Evolutionary conservation across 2,329 filamentous ascomycete species (phyloP).

Genomic region (Fusarium proliferatum): DNA sequence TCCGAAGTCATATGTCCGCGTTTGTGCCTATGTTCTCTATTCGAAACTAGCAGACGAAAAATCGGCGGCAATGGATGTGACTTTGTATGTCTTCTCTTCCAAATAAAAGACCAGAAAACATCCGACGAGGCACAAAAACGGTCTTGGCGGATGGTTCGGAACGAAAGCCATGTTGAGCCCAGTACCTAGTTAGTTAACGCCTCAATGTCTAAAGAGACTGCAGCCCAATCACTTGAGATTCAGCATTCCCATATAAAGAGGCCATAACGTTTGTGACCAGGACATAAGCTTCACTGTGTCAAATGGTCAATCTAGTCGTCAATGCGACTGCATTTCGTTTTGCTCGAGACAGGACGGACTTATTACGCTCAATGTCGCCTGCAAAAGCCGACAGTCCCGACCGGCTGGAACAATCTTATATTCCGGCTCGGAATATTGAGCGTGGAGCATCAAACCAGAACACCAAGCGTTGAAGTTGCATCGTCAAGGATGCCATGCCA

Average conservation of each 20-base stretch:
- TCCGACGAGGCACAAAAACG: conserved; percentile 16
- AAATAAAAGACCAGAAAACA: background rate
- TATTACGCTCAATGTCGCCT: background rate
- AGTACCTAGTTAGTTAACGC: background rate
- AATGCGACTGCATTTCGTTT: background rate
- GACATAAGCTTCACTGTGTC: background rate
- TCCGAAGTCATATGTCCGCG: background rate
- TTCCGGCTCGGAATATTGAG: background rate
- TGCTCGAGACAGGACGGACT: background rate
- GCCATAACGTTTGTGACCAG: background rate
- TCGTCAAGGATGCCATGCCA: background rate
- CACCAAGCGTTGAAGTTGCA: background rate
- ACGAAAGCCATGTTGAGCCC: conserved; percentile 12
- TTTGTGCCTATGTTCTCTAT: background rate
- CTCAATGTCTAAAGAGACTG: background rate
- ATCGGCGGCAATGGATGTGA: too few species aligned
- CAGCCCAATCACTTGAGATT: background rate
- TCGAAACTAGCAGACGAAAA: background rate
- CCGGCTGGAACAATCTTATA: background rate
- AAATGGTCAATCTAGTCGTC: conserved; percentile 3
- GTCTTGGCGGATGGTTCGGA: conserved; percentile 22
- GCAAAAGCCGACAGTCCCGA: background rate
- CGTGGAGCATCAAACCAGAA: background rate
- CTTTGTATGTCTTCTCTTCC: background rate
- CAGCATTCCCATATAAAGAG: background rate